These are phyloP conservation scores for Albifimbria verrucaria DNA, from an alignment of 2,329 filamentous ascomycete species.

Conservation along the genomic window DNA sequence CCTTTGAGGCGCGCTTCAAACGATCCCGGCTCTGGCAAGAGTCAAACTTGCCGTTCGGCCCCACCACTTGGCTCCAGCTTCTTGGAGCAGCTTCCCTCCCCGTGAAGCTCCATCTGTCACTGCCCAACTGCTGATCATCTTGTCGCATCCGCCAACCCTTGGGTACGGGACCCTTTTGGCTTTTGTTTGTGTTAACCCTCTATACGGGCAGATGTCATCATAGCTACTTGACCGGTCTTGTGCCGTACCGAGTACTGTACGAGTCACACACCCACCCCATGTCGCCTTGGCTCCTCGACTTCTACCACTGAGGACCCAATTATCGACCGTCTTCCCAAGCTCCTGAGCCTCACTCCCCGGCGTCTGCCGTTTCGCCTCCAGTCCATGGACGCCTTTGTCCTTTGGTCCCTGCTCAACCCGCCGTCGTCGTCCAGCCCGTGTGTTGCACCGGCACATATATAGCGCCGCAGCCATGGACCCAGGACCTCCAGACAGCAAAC, in stretches of 20 bases:
- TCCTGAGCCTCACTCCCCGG: constrained; percentile 25
- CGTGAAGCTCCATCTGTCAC: constrained; percentile 20
- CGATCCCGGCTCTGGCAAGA: not conserved
- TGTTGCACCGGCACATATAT: constrained; percentile 30
- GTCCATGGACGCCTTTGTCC: constrained; percentile 11
- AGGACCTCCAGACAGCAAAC: constrained; percentile 57
- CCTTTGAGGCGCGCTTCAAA: not conserved
- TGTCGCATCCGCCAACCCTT: not conserved
- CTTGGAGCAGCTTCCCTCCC: constrained; percentile 12
- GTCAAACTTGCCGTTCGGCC: constrained; percentile 11
- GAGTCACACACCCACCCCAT: constrained; percentile 18
- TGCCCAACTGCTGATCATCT: constrained; percentile 27
- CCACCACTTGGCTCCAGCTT: constrained; percentile 14
- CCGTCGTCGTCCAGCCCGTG: constrained; percentile 22
- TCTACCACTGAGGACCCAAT: constrained; percentile 24
- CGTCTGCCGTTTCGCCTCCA: constrained; percentile 20
- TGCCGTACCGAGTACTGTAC: constrained; percentile 17
- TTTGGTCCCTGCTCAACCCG: constrained; percentile 25
- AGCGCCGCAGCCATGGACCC: constrained; percentile 54
- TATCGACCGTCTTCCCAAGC: constrained; percentile 23
- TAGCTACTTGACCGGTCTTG: constrained; percentile 16
- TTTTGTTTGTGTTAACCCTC: constrained; percentile 17
- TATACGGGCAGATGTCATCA: constrained; percentile 23
- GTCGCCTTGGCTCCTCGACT: constrained; percentile 18
- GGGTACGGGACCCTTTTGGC: constrained; percentile 14